phyloP scores from a whole-genome alignment of 176 grass and related monocot species.

The Musa acuminata region DNA sequence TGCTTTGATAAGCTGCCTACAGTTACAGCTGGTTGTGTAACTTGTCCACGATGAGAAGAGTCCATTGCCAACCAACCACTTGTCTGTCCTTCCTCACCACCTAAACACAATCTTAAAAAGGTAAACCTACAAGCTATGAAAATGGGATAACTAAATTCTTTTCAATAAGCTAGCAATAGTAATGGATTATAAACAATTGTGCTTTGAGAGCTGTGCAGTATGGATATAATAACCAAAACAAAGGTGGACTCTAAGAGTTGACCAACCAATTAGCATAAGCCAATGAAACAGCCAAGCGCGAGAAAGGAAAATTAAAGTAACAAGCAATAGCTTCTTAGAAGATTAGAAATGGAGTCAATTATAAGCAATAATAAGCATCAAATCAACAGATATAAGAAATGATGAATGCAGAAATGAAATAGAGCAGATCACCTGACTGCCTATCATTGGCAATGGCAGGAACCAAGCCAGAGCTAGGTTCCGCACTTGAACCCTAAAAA shows the following conservation, averaged over 20 bases:
- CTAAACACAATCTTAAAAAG: constrained; percentile 21
- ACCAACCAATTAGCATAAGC: neutral
- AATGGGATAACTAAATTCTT: constrained; percentile 6
- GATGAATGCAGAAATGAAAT: neutral
- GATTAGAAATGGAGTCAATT: neutral
- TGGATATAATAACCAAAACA: neutral
- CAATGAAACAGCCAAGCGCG: neutral
- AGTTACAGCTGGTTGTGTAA: constrained; percentile 44
- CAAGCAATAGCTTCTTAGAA: neutral
- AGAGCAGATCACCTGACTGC: constrained; percentile 32
- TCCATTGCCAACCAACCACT: constrained; percentile 53
- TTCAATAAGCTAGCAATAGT: neutral
- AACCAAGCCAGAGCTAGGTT: constrained; percentile 53
- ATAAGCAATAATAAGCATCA: neutral
- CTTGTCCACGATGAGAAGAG: constrained; percentile 33
- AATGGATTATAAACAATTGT: too few species aligned
- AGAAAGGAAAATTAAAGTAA: neutral
- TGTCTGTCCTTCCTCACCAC: constrained; percentile 47
- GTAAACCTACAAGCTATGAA: neutral
- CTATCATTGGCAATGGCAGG: constrained; percentile 41
- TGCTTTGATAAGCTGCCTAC: constrained; percentile 51
- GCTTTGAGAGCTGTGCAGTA: neutral
- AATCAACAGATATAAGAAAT: neutral
- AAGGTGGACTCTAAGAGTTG: neutral
- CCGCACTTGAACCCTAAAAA: constrained; percentile 26